phyloP scores from a whole-genome alignment of 2,329 filamentous ascomycete genomes.

The Trichoderma sp. region DNA sequence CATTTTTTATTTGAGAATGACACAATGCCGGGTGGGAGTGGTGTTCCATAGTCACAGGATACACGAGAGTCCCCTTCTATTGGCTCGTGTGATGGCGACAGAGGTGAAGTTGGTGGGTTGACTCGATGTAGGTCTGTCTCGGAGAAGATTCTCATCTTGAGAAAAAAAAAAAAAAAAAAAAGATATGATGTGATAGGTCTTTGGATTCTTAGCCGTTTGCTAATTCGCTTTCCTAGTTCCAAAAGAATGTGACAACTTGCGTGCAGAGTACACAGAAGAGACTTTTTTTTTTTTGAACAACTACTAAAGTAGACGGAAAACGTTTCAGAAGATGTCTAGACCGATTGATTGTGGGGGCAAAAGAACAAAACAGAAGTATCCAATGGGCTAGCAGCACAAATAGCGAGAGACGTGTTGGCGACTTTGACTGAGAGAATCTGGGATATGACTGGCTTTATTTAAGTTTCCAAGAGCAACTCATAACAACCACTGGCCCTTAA shows the following conservation, averaged over 20 bases:
- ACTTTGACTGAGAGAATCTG: not conserved
- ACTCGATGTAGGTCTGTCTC: constrained; percentile 5
- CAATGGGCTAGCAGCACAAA: constrained; percentile 7
- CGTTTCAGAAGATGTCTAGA: not conserved
- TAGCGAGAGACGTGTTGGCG: constrained; percentile 7
- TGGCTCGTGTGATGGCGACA: constrained; percentile 7
- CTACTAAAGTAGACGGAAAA: not conserved
- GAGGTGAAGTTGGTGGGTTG: constrained; percentile 18
- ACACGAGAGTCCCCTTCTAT: not conserved
- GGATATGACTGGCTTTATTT: constrained; percentile 19
- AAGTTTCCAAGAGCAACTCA: constrained; percentile 1
- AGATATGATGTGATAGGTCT: constrained; percentile 7
- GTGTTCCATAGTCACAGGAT: constrained; percentile 9
- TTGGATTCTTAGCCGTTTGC: constrained; percentile 3
- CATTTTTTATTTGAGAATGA: constrained; percentile 38
- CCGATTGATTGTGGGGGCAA: not conserved
- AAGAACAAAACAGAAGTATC: not conserved
- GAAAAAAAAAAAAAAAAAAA: not conserved
- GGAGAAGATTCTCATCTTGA: constrained; percentile 16
- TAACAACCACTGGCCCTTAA: constrained; percentile 12
- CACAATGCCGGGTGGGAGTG: constrained; percentile 28
- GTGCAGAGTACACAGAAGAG: not conserved
- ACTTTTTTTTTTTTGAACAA: not conserved
- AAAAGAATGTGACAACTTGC: not conserved
- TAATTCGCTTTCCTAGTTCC: constrained; percentile 1